Percentiles rank a stretch among this genome's conserved stretches.
phyloP scores from a whole-genome alignment of 495 filamentous ascomycete genomes.

The Usnea hakonensis region DNA sequence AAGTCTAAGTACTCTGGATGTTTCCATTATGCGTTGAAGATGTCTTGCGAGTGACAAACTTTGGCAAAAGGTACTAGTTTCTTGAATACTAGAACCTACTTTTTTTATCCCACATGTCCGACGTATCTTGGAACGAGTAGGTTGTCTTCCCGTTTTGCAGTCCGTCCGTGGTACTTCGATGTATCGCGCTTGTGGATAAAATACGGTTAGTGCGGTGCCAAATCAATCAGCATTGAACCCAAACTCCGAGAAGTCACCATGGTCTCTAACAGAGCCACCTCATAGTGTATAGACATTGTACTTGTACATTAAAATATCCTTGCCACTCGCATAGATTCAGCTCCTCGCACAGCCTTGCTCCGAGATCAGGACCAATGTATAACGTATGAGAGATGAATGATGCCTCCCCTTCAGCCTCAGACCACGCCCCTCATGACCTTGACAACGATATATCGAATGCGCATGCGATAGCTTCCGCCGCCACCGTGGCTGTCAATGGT shows the following conservation, averaged over 20 bases:
- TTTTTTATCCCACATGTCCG: too few relatives aligned
- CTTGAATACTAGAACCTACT: too few relatives aligned
- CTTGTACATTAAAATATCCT: background rate
- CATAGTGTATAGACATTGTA: background rate
- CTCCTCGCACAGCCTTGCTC: background rate
- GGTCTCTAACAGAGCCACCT: background rate
- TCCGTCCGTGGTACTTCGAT: too few relatives aligned
- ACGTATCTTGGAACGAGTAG: too few relatives aligned
- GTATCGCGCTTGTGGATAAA: background rate
- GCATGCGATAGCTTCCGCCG: background rate
- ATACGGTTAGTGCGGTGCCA: background rate
- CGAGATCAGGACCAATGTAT: slow-evolving; percentile 27
- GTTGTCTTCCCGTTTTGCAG: too few relatives aligned
- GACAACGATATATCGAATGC: background rate
- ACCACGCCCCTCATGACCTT: slow-evolving; percentile 12
- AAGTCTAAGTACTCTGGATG: background rate
- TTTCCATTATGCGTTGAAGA: background rate
- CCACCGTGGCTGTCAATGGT: background rate
- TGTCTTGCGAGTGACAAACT: background rate
- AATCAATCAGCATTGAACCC: background rate
- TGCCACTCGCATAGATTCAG: background rate
- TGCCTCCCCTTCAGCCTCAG: slow-evolving; percentile 16
- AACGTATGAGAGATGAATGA: slow-evolving; percentile 24
- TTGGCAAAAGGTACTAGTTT: too few relatives aligned
- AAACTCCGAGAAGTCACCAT: background rate